Evolutionary conservation across 1,284 basidiomycete genomes (phyloP).

Genomic region (Athelia psychrophila): DNA sequence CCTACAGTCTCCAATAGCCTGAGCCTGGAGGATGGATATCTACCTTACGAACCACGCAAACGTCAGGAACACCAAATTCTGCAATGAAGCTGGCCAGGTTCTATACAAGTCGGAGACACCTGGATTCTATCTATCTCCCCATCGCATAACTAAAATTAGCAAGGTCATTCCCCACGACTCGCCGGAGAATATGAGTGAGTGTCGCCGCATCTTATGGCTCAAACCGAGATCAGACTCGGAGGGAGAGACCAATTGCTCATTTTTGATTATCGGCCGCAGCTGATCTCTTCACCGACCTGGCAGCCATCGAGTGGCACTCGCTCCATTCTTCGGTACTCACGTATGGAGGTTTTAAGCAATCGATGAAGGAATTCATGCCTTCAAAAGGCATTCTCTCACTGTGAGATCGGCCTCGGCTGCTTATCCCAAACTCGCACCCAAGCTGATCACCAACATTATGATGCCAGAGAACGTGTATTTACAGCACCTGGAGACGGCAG

Average conservation of each 20-base stretch:
- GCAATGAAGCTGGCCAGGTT: conserved; percentile 21
- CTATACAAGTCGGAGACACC: conserved; percentile 24
- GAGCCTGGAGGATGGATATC: conserved; percentile 19
- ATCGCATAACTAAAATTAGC: conserved; percentile 13
- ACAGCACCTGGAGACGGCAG: conserved; percentile 28
- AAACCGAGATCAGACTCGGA: too few species aligned
- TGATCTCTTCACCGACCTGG: conserved; percentile 24
- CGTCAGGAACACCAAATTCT: conserved; percentile 17
- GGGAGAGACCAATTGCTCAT: too few species aligned
- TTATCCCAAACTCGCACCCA: too few species aligned
- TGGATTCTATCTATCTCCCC: conserved; percentile 4
- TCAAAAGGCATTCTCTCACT: conserved; percentile 1
- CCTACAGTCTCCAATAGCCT: conserved; percentile 1
- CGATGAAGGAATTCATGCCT: conserved; percentile 21
- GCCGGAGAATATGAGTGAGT: too few species aligned
- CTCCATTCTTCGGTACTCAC: conserved; percentile 23
- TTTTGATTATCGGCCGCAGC: too few species aligned
- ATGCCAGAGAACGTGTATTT: conserved; percentile 24
- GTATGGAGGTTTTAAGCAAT: conserved; percentile 18
- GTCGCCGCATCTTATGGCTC: too few species aligned
- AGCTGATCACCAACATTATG: not conserved
- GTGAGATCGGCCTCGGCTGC: conserved; percentile 9
- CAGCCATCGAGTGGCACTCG: conserved; percentile 24
- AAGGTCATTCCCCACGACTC: conserved; percentile 13
- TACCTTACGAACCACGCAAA: conserved; percentile 17